Percentiles rank a stretch among this genome's conserved stretches.
phyloP scores from a whole-genome alignment of 345 rosid species.

The Citropsis articulata region DNA sequence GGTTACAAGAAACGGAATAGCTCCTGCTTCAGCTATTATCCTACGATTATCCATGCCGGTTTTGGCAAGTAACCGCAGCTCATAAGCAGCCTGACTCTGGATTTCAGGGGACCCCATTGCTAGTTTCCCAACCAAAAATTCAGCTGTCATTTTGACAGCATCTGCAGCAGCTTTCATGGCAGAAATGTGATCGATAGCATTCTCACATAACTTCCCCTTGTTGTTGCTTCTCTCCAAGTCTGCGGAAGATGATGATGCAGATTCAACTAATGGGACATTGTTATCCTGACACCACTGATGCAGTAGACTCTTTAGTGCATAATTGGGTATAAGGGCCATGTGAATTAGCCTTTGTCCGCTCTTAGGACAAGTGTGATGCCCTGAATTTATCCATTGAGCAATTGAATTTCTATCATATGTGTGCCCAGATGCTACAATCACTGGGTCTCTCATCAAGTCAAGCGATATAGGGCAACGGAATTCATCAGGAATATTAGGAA shows the following conservation, averaged over 20 bases:
- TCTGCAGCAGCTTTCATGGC: constrained; percentile 47
- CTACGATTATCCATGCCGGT: constrained; percentile 63
- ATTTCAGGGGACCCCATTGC: constrained; percentile 58
- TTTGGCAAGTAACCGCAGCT: constrained; percentile 63
- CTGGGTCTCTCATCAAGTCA: constrained; percentile 68
- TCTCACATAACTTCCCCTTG: constrained; percentile 26
- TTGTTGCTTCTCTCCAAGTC: constrained; percentile 25
- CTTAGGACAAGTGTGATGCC: constrained; percentile 68
- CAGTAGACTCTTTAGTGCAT: constrained; percentile 56
- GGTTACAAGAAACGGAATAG: constrained; percentile 60
- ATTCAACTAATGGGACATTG: constrained; percentile 42
- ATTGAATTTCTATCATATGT: constrained; percentile 62
- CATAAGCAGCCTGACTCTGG: constrained; percentile 70
- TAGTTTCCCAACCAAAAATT: constrained; percentile 68
- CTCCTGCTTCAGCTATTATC: constrained; percentile 62
- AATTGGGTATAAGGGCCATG: constrained; percentile 64
- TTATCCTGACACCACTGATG: constrained; percentile 72
- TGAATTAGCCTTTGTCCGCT: constrained; percentile 65
- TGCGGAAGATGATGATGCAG: constrained; percentile 31
- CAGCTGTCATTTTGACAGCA: constrained; percentile 66
- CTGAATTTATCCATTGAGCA: constrained; percentile 63
- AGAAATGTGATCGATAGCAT: constrained; percentile 46
- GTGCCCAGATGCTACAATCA: constrained; percentile 64
- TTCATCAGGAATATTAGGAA: constrained; percentile 49
- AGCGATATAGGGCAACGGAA: constrained; percentile 66